Evolutionary conservation across 2,329 filamentous ascomycete genomes (phyloP).

Genomic region (Incumbomyces delicatus): DNA sequence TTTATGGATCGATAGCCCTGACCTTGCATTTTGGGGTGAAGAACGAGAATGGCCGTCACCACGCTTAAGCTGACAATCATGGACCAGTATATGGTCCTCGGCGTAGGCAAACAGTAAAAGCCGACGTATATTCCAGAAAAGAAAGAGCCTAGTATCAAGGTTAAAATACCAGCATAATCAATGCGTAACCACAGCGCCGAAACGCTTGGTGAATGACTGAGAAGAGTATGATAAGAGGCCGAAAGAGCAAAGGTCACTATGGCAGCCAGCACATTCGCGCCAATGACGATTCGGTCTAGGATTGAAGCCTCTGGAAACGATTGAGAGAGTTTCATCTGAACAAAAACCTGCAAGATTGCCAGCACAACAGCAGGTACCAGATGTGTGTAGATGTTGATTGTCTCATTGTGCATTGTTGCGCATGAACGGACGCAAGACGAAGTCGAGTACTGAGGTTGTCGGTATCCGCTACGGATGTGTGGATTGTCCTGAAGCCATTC

Average conservation of each 20-base stretch:
- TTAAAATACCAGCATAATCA: conserved; percentile 28
- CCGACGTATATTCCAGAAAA: conserved; percentile 28
- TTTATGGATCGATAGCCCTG: conserved; percentile 24
- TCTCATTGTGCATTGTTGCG: conserved; percentile 36
- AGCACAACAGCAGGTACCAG: conserved; percentile 35
- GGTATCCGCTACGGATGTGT: conserved; percentile 35
- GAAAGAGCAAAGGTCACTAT: conserved; percentile 20
- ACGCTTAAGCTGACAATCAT: conserved; percentile 26
- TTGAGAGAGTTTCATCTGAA: conserved; percentile 20
- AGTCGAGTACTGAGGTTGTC: conserved; percentile 31
- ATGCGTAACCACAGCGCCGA: conserved; percentile 21
- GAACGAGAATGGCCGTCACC: conserved; percentile 25
- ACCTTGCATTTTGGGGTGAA: conserved; percentile 27
- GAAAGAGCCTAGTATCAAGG: conserved; percentile 27
- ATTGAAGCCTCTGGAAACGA: conserved; percentile 28
- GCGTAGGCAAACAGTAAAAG: conserved; percentile 26
- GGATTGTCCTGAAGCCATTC: conserved; percentile 36
- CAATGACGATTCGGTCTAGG: conserved; percentile 32
- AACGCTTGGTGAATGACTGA: conserved; percentile 25
- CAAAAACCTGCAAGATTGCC: conserved; percentile 23
- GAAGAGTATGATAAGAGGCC: conserved; percentile 26
- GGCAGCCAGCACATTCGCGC: conserved; percentile 28
- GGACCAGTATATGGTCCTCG: conserved; percentile 27
- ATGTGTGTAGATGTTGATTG: conserved; percentile 37
- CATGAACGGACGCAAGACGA: conserved; percentile 31